Evolutionary conservation across 768 basidiomycete species (phyloP).

Genomic region (Hygrocybe punicea): DNA sequence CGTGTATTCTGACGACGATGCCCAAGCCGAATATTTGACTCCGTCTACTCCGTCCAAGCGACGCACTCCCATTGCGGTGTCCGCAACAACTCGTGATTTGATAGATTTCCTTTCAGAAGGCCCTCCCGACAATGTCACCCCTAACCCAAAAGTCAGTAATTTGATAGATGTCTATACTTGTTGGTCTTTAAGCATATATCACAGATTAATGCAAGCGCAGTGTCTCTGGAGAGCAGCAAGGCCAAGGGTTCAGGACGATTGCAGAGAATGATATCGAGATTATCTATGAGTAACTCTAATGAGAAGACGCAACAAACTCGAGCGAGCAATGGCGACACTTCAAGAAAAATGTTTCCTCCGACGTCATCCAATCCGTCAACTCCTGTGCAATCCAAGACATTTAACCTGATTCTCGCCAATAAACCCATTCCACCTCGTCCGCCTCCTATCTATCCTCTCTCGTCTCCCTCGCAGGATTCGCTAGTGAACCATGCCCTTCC

Average conservation of each 20-base stretch:
- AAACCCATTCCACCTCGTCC: constrained; percentile 16
- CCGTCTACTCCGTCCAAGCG: constrained; percentile 16
- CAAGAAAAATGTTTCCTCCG: not conserved
- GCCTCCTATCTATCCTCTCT: constrained; percentile 37
- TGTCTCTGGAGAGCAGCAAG: constrained; percentile 42
- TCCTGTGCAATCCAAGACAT: constrained; percentile 7
- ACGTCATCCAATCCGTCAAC: constrained; percentile 9
- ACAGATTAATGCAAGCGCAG: constrained; percentile 20
- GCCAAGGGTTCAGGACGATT: constrained; percentile 59
- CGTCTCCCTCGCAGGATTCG: constrained; percentile 46
- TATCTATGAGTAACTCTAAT: constrained; percentile 51
- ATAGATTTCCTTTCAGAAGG: constrained; percentile 57
- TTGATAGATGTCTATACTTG: constrained; percentile 57
- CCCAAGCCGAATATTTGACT: constrained; percentile 13
- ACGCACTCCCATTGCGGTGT: constrained; percentile 31
- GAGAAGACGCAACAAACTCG: constrained; percentile 24
- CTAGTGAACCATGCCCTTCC: constrained; percentile 34
- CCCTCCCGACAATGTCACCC: constrained; percentile 44
- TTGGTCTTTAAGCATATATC: constrained; percentile 49
- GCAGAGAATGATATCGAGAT: constrained; percentile 79
- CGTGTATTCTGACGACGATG: constrained; percentile 64
- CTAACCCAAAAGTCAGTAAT: constrained; percentile 40
- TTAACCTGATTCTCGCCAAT: constrained; percentile 6
- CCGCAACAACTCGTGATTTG: constrained; percentile 49
- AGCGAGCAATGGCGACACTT: constrained; percentile 3